phyloP scores from a whole-genome alignment of 179 eudicot species.

The Dionaea muscipula region DNA sequence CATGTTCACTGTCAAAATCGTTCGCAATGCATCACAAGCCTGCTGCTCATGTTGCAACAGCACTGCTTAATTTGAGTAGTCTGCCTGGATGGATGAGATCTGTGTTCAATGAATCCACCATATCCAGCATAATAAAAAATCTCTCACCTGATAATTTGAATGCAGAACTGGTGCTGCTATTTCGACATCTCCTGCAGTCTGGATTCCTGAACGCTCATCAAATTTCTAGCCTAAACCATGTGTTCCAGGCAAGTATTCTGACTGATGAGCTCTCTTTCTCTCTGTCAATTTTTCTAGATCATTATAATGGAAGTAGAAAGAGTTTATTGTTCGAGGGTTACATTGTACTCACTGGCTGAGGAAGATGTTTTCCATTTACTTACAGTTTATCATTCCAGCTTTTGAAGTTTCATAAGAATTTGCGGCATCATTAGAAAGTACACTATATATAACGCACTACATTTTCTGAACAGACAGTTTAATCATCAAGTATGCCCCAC shows the following conservation, averaged over 20 bases:
- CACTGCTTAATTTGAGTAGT: conserved; percentile 38
- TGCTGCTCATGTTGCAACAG: conserved; percentile 49
- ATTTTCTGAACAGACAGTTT: neutral
- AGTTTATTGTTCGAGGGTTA: neutral
- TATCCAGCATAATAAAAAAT: conserved; percentile 47
- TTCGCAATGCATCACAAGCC: conserved; percentile 48
- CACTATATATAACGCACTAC: neutral
- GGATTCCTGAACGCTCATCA: conserved; percentile 49
- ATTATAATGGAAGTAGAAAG: neutral
- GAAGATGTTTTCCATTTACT: too few relatives aligned
- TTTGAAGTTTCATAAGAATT: too few relatives aligned
- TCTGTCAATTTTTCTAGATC: neutral
- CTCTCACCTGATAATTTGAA: conserved; percentile 40
- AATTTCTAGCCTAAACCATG: conserved; percentile 33
- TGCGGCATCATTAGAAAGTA: neutral
- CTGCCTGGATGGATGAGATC: conserved; percentile 60
- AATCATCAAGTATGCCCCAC: conserved; percentile 13
- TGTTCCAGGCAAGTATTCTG: conserved; percentile 56
- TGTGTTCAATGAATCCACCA: conserved; percentile 54
- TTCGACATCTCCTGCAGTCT: conserved; percentile 43
- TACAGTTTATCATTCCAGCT: too few relatives aligned
- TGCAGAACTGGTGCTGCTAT: conserved; percentile 51
- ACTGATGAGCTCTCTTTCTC: neutral
- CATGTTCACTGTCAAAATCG: conserved; percentile 47
- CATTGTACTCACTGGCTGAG: too few relatives aligned